Percentiles rank a stretch among this genome's conserved stretches.
Evolutionary conservation across 2,329 filamentous ascomycete genomes (phyloP).

Genomic region (Orbilia brochopaga): DNA sequence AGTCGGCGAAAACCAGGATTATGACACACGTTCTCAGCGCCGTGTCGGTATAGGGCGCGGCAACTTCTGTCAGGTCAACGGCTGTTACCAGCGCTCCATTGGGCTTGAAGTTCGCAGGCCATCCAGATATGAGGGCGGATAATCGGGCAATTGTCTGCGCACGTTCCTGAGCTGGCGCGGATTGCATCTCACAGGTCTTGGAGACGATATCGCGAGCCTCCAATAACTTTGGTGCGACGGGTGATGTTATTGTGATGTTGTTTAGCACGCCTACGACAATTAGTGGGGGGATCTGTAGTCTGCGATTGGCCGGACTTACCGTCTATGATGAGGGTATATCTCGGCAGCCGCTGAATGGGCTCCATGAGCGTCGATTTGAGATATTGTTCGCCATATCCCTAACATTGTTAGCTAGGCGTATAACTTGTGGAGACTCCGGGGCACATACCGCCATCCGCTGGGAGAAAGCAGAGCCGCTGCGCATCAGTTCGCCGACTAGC

Average conservation of each 20-base stretch:
- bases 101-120: conserved; percentile 74
- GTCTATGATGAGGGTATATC: conserved; percentile 95
- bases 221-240: conserved; percentile 79
- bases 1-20: conserved; percentile 83
- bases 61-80: conserved; percentile 77
- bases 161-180: conserved; percentile 69
- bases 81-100: conserved; percentile 80
- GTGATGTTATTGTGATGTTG: conserved; percentile 82
- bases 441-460: conserved; percentile 65
- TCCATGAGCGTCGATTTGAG: conserved; percentile 93
- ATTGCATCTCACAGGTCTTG: conserved; percentile 93
- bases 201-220: conserved; percentile 92
- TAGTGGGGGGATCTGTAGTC: neutral
- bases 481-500: conserved; percentile 36
- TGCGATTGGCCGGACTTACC: conserved; percentile 56
- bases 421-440: neutral
- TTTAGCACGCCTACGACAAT: conserved; percentile 70
- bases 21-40: conserved; percentile 67
- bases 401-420: conserved; percentile 53
- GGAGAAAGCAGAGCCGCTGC: conserved; percentile 75
- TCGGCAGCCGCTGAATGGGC: conserved; percentile 88
- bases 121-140: conserved; percentile 76
- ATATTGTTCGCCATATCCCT: conserved; percentile 85
- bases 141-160: conserved; percentile 75
- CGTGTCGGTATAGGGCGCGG: conserved; percentile 70